Evolutionary conservation across 1,139 yeast genomes (phyloP), one percentile per base, ranked within the genome.

Genomic region (Saccharomyces hybrid): DNA sequence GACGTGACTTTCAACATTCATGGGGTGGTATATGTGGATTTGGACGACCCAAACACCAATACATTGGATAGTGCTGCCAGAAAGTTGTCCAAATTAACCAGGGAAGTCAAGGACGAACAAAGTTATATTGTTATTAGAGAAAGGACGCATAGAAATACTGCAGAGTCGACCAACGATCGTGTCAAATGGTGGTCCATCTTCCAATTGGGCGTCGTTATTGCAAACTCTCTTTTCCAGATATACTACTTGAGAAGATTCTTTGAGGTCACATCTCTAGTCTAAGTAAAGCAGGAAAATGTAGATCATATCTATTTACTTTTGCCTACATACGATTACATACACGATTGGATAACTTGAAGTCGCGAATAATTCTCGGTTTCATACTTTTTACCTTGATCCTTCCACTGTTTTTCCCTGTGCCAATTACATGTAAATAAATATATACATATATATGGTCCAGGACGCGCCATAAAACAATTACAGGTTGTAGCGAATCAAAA

Each of bases 131-230:
- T 90, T 50, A 90, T 93, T 58, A 85, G 99, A 74, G 99, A 93
- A 74, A 85, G 98, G 75, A 88, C 96, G 34, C 99, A 93, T 73
- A 87, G 99, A 80, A 93, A 93, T 75, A 93, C 99, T 16, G 98
- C 99, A 6, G 99, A 93, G 74, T 86, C 96, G 31, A 93, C 99
- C 52, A 93, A 93, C 73, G 85, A 95, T 55, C 84, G 99, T 69
- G 98, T 93, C 65, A 93, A 93, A 74, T 93, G 95, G 90, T 93
- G 99, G 99, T 88, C 96, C 29, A 79, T 88, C 44, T 87, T 91
- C 79, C 99, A 93, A 75, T 77, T 93, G 60, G 66, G 85, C 55
- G 91, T 93, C 58, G 97, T 93, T 51, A 87, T 85, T 47, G 82
- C 80, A 59, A 93, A 90, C 77, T 88, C 96, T 31, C 64, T 91